Base-by-base conservation (phyloP, 2,329 filamentous ascomycete genomes). In the Trichoderma guizhouense region DNA sequence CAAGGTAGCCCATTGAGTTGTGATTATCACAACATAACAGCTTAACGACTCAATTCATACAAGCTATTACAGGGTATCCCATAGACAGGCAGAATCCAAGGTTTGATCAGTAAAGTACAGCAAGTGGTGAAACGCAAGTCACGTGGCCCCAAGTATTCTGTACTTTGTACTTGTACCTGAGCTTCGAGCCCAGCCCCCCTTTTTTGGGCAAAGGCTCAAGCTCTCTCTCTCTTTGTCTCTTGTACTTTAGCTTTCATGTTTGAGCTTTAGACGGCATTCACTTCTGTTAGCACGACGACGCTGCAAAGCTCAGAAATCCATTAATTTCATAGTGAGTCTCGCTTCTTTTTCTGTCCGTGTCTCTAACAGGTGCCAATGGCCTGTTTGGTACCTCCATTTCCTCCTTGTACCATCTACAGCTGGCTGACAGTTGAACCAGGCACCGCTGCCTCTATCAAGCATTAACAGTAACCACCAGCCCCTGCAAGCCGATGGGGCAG, bases 181-280 rank as follows among this genome's bases (percentile, higher is more conserved):
- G 55, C 26, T 18, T 15, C 47, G n/a, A 69, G 57, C 55, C 55
- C 66, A 61, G 55, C 66, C 66, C 67, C 66, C 65, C 66, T 26
- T 64, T 65, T 43, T 43, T 36, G 18, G n/a, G 57, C n/a, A 28
- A 61, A 21, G 15, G 9, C 64, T 51, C 21, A 30, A 62, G 30
- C 28, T 75, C 72, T 65, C 63, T 73, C 66, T 51, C 28, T 30
- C 39, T 18, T 39, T 18, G 36, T 39, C 36, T 43, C 39, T 43
- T 8, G 39, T 43, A 43, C 1, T 1, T 43, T 1, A 36, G 24
- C 51, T 12, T 21, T 60, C 9, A 28, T 43, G 34, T 39, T 14
- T 9, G 26, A 60, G 36, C 66, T 71, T 30, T 28, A 60, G 51
- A 43, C n/a, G 15, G 26, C 67, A 70, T 72, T 65, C 69, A 72